These are phyloP conservation scores for Penicillium cataractarum DNA, from an alignment of 495 filamentous ascomycete species.

Conservation along the genomic window DNA sequence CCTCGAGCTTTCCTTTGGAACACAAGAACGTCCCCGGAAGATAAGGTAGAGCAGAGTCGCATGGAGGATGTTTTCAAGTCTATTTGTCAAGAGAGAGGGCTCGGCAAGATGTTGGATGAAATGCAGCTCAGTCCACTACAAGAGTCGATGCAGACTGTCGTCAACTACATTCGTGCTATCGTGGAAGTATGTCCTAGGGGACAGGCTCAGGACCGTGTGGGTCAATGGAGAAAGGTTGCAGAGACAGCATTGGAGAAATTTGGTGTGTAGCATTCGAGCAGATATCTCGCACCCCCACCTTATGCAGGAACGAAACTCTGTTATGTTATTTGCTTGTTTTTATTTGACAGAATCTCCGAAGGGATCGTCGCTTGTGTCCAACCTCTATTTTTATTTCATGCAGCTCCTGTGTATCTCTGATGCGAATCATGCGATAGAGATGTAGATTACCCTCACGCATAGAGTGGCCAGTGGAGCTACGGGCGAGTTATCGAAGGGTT, in stretches of 20 bases:
- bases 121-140: background rate
- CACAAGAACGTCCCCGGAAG: background rate
- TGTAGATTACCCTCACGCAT: too few relatives aligned
- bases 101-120: background rate
- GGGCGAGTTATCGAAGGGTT: too few relatives aligned
- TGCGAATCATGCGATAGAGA: too few relatives aligned
- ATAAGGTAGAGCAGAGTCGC: background rate
- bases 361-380: background rate
- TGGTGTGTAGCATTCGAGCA: background rate
- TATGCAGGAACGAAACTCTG: background rate
- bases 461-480: too few relatives aligned
- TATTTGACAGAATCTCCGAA: background rate
- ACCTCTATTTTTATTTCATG: background rate
- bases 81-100: background rate
- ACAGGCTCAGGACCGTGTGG: background rate
- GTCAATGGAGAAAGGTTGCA: background rate
- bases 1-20: background rate
- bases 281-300: background rate
- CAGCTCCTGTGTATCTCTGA: too few relatives aligned
- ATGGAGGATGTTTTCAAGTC: background rate
- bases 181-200: background rate
- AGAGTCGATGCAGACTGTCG: background rate
- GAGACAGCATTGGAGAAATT: background rate
- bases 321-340: background rate
- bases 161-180: background rate